phyloP scores from a whole-genome alignment of 805 yeast genomes.

The Sugiyamaella qingdaonensis region DNA sequence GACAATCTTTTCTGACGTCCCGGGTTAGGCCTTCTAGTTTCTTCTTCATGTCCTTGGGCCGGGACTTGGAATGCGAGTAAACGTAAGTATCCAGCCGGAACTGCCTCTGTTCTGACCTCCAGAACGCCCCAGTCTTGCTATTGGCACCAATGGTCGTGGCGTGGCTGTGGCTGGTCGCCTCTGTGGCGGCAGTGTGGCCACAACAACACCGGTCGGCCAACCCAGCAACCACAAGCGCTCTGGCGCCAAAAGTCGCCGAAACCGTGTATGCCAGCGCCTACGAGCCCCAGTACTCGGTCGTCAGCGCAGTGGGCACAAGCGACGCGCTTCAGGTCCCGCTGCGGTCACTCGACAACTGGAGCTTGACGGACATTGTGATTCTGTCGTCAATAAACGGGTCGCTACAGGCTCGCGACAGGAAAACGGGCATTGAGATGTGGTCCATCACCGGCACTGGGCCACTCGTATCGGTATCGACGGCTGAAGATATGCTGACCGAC shows the following conservation, averaged over 20 bases:
- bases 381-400: slow-evolving; percentile 86
- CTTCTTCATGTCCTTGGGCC: slow-evolving; percentile 1
- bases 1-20: background rate
- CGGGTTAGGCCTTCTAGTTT: slow-evolving; percentile 1
- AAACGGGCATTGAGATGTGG: slow-evolving; percentile 76
- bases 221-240: background rate
- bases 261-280: background rate
- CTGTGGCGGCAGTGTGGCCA: background rate
- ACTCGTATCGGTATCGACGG: slow-evolving; percentile 42
- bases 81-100: background rate
- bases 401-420: slow-evolving; percentile 71
- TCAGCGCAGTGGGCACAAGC: background rate
- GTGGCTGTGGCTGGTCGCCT: background rate
- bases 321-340: slow-evolving; percentile 1
- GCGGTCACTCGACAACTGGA: slow-evolving; percentile 42
- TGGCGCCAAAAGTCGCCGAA: background rate
- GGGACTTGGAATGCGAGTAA: background rate
- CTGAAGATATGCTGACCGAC: background rate
- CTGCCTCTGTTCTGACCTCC: background rate
- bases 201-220: background rate
- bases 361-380: slow-evolving; percentile 54
- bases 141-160: background rate
- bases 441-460: slow-evolving; percentile 63
- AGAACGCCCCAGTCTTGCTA: background rate
- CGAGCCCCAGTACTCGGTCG: background rate